Percentiles rank a stretch among this genome's conserved stretches.
These are phyloP conservation scores for Colletotrichum caudatum DNA, from an alignment of 2,329 filamentous ascomycete species.

Conservation along the genomic window DNA sequence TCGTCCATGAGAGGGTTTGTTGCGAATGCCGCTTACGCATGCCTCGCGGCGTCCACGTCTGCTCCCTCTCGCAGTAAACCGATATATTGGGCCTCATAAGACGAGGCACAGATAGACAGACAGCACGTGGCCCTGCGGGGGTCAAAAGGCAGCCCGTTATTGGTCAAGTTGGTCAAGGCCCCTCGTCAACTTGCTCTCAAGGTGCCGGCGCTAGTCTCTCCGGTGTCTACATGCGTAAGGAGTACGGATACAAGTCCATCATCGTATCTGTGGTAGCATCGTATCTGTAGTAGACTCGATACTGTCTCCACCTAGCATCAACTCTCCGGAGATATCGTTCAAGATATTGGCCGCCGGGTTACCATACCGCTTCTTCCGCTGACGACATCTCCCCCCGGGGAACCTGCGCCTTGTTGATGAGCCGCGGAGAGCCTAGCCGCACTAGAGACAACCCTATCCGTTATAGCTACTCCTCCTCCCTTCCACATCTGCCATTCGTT, in stretches of 20 bases:
- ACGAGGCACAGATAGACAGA: not conserved
- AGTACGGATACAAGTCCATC: no score
- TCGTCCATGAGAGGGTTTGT: not conserved
- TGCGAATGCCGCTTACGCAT: no score
- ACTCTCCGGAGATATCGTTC: constrained; percentile 7
- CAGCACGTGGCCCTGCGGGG: constrained; percentile 27
- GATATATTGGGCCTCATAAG: constrained; percentile 11
- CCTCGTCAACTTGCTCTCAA: constrained; percentile 9
- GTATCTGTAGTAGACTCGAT: not conserved
- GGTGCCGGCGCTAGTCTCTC: constrained; percentile 28
- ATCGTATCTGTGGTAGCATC: not conserved
- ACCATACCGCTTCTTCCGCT: constrained; percentile 30
- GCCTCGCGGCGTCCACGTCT: no score
- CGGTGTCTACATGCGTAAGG: not conserved
- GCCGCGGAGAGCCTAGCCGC: no score
- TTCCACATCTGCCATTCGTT: not conserved
- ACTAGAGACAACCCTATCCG: not conserved
- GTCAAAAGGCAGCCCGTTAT: constrained; percentile 6
- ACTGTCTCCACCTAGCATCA: constrained; percentile 2
- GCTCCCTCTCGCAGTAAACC: not conserved
- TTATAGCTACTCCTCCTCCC: not conserved
- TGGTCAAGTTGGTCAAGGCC: constrained; percentile 19
- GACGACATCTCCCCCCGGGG: constrained; percentile 29
- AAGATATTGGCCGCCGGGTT: constrained; percentile 17
- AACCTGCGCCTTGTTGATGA: not conserved